phyloP scores from a whole-genome alignment of 306 rosid species.

The Cotoneaster glaucophyllus region DNA sequence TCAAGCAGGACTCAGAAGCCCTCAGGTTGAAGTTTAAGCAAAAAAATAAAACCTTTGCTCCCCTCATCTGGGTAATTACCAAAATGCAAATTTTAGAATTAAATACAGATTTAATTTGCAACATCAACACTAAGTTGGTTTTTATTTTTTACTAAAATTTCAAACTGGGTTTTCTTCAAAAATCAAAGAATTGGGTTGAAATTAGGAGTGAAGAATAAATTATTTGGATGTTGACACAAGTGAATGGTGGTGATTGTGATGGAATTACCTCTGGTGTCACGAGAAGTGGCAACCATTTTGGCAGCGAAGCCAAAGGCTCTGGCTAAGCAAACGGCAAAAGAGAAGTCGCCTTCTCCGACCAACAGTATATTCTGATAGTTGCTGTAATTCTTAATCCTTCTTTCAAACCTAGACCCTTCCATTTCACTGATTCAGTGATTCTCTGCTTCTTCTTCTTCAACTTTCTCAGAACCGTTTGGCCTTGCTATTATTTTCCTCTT shows the following conservation, averaged over 20 bases:
- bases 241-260: not conserved
- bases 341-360: conserved; percentile 17
- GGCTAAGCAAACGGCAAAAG: conserved; percentile 10
- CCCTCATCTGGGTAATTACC: not conserved
- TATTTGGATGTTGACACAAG: not conserved
- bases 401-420: not conserved
- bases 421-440: not conserved
- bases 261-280: conserved; percentile 5
- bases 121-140: not conserved
- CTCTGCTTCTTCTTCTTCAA: not conserved
- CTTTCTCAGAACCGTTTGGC: not conserved
- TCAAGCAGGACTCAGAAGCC: not conserved
- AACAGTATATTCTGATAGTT: not conserved
- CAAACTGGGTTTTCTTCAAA: not conserved
- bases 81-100: not conserved
- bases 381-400: not conserved
- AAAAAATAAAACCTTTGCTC: not conserved
- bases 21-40: not conserved
- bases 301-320: not conserved
- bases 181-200: not conserved
- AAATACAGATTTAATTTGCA: not conserved
- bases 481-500: not conserved
- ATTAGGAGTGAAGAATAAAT: not conserved
- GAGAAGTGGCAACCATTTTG: conserved; percentile 12
- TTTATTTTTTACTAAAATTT: not conserved